These are phyloP conservation scores for Xylaria bambusicola DNA, from an alignment of 495 filamentous ascomycete genomes.

Conservation along the genomic window DNA sequence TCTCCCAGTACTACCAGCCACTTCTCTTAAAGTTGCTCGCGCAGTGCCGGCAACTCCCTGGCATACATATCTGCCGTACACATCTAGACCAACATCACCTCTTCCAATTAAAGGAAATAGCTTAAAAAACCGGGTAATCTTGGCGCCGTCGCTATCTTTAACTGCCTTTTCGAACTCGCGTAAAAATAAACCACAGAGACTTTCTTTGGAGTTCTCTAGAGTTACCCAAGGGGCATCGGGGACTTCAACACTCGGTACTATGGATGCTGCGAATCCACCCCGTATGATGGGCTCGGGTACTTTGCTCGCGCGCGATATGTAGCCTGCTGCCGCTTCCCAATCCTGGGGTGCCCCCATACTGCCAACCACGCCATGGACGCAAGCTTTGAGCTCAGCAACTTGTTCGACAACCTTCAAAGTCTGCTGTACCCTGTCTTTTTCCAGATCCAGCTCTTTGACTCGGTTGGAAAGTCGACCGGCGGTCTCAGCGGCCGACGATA, in stretches of 20 bases:
- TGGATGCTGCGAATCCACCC: slow-evolving; percentile 86
- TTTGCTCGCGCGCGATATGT: slow-evolving; percentile 77
- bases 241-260: slow-evolving; percentile 93
- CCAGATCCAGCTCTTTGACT: slow-evolving; percentile 82
- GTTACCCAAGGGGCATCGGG: slow-evolving; percentile 89
- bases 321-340: slow-evolving; percentile 94
- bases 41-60: slow-evolving; percentile 85
- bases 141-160: slow-evolving; percentile 76
- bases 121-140: slow-evolving; percentile 96
- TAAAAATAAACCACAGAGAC: slow-evolving; percentile 83
- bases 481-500: slow-evolving; percentile 79
- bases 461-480: slow-evolving; percentile 83
- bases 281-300: slow-evolving; percentile 77
- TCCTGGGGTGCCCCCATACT: slow-evolving; percentile 98
- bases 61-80: slow-evolving; percentile 94
- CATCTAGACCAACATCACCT: slow-evolving; percentile 85
- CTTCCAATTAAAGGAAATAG: slow-evolving; percentile 93
- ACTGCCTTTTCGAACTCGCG: slow-evolving; percentile 94
- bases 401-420: slow-evolving; percentile 93
- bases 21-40: slow-evolving; percentile 72
- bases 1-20: slow-evolving; percentile 49
- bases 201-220: slow-evolving; percentile 81
- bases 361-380: slow-evolving; percentile 90
- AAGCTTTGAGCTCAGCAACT: slow-evolving; percentile 93
- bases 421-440: slow-evolving; percentile 85